Evolutionary conservation across 495 filamentous ascomycete species (phyloP).

Genomic region (Aspergillus bertholletiae): DNA sequence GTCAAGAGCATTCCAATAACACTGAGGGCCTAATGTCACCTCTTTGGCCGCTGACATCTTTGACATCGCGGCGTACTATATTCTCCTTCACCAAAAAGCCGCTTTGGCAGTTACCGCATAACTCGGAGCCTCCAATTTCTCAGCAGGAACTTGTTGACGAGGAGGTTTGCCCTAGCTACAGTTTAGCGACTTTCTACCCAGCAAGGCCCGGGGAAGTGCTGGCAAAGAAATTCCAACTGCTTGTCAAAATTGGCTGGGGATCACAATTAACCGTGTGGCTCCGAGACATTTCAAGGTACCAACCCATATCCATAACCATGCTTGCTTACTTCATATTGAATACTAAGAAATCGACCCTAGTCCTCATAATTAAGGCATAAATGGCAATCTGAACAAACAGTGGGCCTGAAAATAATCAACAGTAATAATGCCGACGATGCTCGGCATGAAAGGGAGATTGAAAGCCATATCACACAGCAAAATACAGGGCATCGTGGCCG

Average conservation of each 20-base stretch:
- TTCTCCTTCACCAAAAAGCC: no score
- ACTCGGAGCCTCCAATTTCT: slow-evolving; percentile 3
- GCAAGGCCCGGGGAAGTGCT: slow-evolving; percentile 27
- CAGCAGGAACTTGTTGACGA: slow-evolving; percentile 19
- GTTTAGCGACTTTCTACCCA: slow-evolving; percentile 28
- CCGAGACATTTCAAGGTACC: slow-evolving; percentile 19
- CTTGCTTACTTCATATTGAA: no score
- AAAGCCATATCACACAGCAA: slow-evolving; percentile 16
- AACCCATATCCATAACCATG: no score
- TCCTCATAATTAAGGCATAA: slow-evolving; percentile 5
- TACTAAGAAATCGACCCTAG: neutral
- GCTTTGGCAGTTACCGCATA: no score
- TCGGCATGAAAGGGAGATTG: slow-evolving; percentile 25
- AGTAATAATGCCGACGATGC: slow-evolving; percentile 1
- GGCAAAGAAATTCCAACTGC: slow-evolving; percentile 23
- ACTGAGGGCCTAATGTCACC: no score
- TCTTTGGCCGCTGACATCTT: no score
- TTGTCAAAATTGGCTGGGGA: slow-evolving; percentile 34
- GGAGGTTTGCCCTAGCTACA: slow-evolving; percentile 17
- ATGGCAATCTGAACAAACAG: slow-evolving; percentile 19
- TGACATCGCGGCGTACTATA: no score
- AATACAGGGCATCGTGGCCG: slow-evolving; percentile 21
- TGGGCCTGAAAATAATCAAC: slow-evolving; percentile 31
- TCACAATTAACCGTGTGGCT: slow-evolving; percentile 29
- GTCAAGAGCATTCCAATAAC: no score